Evolutionary conservation across 2,329 filamentous ascomycete genomes (phyloP), one percentile per base, ranked within the genome.

Genomic region (Curvularia eragrostidis): DNA sequence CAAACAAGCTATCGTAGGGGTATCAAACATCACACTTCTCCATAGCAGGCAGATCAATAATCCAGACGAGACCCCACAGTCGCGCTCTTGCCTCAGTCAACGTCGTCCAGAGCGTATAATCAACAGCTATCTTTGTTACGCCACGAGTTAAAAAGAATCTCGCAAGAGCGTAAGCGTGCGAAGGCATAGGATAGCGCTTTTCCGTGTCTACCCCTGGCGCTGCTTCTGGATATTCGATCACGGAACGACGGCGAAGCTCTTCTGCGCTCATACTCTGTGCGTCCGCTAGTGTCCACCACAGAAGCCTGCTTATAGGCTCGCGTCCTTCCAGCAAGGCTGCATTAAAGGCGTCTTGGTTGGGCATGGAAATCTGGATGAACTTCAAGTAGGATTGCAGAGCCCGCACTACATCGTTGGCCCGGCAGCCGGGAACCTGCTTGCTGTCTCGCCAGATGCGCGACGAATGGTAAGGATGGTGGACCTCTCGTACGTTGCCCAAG

Each of bases 401-500:
- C 15, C 75, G 61, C 3, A 73, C 56, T 6, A 67, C 59, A 36
- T 78, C 75, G 39, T 77, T 75, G 8, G 63, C 54, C 10, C 67
- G 61, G 38, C 71, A 74, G 36, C 72, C 69, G 1, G 19, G 13
- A 21, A 71, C 44, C 39, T 74, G 71, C 5, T 55, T 19, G 19
- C 67, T 68, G 12, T 66, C 61, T 10, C n/a, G 55, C 70, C 68
- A 74, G 2, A 71, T 49, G 8, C 58, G 54, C 0, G 69, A 68
- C 0, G 59, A 55, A 39, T 72, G 68, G 36, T 69, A 76, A 4
- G 71, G 67, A 50, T 77, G 75, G 2, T 56, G 32, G 0, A 68
- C 6, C 4, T 76, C 57, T 13, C 75, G 67, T 7, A 76, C 59
- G 23, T 75, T 77, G 2, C 76, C 75, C 6, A 78, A 63, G 48